Evolutionary conservation across 495 filamentous ascomycete genomes (phyloP).

Genomic region (Aspergillus mulundensis): DNA sequence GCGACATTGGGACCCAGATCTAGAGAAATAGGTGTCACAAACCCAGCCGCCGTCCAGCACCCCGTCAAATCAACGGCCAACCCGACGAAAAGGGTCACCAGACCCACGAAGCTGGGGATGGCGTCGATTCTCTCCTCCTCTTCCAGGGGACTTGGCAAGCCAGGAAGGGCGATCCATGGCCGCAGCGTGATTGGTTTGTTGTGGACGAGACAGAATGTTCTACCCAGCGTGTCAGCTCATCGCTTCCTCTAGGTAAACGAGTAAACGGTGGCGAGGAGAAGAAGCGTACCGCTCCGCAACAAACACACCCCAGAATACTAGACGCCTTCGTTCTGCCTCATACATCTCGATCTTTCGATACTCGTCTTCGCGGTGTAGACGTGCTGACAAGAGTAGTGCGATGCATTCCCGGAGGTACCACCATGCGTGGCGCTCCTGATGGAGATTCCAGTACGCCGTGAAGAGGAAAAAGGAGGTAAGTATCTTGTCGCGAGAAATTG

Average conservation of each 20-base stretch:
- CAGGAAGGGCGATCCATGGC: not conserved
- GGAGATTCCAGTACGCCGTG: constrained; percentile 2
- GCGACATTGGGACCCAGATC: not conserved
- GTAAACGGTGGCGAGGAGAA: not conserved
- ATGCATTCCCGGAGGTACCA: constrained; percentile 7
- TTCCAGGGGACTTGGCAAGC: not conserved
- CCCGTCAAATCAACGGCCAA: not conserved
- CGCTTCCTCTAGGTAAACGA: no score
- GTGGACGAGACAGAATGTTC: constrained; percentile 5
- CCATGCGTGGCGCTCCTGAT: constrained; percentile 2
- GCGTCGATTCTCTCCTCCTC: not conserved
- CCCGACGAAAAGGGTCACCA: not conserved
- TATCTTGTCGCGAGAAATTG: not conserved
- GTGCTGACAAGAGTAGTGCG: not conserved
- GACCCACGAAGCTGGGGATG: not conserved
- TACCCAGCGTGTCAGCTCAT: not conserved
- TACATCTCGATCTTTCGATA: not conserved
- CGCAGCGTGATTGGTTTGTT: constrained; percentile 1
- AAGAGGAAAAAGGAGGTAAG: constrained; percentile 5
- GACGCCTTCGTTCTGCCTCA: not conserved
- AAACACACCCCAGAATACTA: not conserved
- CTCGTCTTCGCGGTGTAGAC: constrained; percentile 1
- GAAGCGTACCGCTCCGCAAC: not conserved
- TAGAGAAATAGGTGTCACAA: constrained; percentile 1
- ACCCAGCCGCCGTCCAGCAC: constrained; percentile 5